phyloP scores from a whole-genome alignment of 2,329 filamentous ascomycete species.

The Ophiostoma angusticollis region DNA sequence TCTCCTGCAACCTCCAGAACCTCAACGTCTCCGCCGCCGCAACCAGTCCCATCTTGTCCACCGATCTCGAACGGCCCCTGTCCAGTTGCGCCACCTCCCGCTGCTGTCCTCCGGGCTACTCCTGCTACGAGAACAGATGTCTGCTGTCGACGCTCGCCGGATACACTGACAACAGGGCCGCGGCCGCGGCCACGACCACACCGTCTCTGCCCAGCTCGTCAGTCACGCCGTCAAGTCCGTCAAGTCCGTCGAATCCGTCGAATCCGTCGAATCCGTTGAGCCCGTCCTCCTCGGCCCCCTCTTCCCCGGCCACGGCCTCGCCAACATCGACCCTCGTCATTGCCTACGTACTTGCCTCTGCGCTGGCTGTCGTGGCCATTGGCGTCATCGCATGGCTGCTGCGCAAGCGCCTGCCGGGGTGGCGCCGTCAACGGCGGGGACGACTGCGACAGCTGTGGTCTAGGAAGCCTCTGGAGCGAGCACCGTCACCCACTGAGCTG shows the following conservation, averaged over 20 bases:
- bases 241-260: too few species aligned
- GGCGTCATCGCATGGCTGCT: neutral
- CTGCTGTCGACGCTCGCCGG: neutral
- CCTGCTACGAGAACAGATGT: slow-evolving; percentile 1
- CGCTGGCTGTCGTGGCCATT: neutral
- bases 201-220: neutral
- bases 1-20: slow-evolving; percentile 10
- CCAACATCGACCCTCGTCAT: neutral
- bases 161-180: neutral
- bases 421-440: neutral
- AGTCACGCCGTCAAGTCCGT: too few species aligned
- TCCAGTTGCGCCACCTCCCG: slow-evolving; percentile 5
- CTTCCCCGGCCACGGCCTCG: neutral
- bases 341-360: slow-evolving; percentile 1
- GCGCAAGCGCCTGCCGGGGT: neutral
- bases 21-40: slow-evolving; percentile 11
- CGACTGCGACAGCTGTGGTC: neutral
- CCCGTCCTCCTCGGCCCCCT: too few species aligned
- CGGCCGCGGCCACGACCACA: neutral
- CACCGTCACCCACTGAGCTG: slow-evolving; percentile 8
- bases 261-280: too few species aligned
- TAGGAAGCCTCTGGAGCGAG: neutral
- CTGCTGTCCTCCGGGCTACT: slow-evolving; percentile 16
- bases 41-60: slow-evolving; percentile 8
- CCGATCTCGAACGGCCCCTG: slow-evolving; percentile 6